Evolutionary conservation across 1,284 basidiomycete species (phyloP).

Genomic region (Irpex rosettiformis): DNA sequence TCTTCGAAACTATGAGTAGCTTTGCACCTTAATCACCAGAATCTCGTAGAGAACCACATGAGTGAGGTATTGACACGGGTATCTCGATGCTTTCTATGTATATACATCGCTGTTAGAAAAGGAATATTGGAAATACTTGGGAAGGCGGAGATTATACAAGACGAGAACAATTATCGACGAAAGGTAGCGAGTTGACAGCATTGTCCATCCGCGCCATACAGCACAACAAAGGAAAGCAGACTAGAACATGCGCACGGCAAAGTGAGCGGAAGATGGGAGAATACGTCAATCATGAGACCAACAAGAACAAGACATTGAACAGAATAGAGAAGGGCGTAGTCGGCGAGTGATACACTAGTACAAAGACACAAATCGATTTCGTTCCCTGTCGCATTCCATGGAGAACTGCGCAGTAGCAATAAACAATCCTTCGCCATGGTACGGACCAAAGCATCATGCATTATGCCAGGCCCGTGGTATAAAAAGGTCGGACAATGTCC

Average conservation of each 20-base stretch:
- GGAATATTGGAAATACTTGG: not conserved
- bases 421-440: no score
- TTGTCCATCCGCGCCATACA: slow-evolving; percentile 11
- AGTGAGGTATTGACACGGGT: not conserved
- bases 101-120: slow-evolving; percentile 10
- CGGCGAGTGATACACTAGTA: not conserved
- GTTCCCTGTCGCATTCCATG: no score
- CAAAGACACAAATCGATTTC: no score
- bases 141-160: slow-evolving; percentile 11
- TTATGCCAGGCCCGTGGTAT: not conserved
- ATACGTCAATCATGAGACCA: not conserved
- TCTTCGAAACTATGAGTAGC: not conserved
- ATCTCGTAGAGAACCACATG: not conserved
- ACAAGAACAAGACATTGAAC: not conserved
- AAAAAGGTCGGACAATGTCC: not conserved
- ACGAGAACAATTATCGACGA: slow-evolving; percentile 1
- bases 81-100: slow-evolving; percentile 10
- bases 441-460: not conserved
- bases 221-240: not conserved
- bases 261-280: not conserved
- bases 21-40: not conserved
- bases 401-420: no score
- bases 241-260: not conserved
- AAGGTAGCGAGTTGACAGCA: slow-evolving; percentile 12
- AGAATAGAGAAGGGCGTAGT: not conserved